Percentiles rank a stretch among this genome's conserved stretches.
phyloP scores from a whole-genome alignment of 2,329 filamentous ascomycete species.

The Fusarium sp. region DNA sequence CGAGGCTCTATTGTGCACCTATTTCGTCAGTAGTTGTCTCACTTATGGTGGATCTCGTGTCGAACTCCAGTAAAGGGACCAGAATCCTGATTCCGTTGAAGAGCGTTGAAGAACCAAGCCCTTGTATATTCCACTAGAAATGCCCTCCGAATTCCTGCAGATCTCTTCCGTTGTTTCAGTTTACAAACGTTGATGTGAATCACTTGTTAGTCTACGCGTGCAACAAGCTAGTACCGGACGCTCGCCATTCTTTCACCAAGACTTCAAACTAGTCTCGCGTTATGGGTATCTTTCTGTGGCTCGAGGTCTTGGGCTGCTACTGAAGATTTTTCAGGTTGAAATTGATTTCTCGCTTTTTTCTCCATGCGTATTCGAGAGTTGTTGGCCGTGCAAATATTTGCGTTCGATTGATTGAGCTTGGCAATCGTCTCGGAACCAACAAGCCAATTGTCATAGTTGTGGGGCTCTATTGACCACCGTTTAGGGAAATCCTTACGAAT shows the following conservation, averaged over 20 bases:
- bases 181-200: no score
- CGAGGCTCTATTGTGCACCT: no score
- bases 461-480: neutral
- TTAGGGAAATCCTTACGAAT: neutral
- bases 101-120: neutral
- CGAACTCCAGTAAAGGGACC: no score
- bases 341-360: neutral
- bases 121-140: neutral
- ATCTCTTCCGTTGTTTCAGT: neutral
- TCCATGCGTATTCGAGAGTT: neutral
- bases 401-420: neutral
- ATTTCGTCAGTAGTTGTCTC: no score
- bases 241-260: neutral
- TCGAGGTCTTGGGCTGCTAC: no score
- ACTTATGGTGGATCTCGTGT: no score
- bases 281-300: neutral
- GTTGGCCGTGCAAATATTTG: neutral
- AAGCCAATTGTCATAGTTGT: neutral
- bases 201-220: no score
- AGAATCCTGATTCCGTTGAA: no score
- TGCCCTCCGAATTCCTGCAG: neutral
- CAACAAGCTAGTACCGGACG: neutral
- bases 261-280: neutral
- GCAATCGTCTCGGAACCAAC: neutral
- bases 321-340: neutral